These are phyloP conservation scores for Lichtheimia ramosa DNA, from an alignment of 371 early-diverging fungal genomes.

Conservation along the genomic window DNA sequence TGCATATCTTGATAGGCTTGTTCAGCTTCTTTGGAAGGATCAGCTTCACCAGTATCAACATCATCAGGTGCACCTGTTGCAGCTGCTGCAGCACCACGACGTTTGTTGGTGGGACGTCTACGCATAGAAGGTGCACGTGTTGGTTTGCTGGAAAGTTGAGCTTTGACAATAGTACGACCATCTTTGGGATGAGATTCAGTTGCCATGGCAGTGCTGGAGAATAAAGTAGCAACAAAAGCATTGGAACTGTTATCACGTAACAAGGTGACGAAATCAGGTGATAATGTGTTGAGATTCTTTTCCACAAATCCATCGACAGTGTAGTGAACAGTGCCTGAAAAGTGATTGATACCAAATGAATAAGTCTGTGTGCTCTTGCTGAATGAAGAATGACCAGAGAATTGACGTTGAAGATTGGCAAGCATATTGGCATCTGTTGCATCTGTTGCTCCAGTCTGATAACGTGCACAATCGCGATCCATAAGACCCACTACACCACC, in stretches of 20 bases:
- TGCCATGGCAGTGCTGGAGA: conserved; percentile 77
- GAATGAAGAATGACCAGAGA: conserved; percentile 30
- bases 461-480: conserved; percentile 52
- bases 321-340: conserved; percentile 69
- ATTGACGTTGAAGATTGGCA: conserved; percentile 35
- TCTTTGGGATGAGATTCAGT: conserved; percentile 84
- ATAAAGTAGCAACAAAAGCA: conserved; percentile 79
- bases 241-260: conserved; percentile 71
- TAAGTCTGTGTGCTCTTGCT: conserved; percentile 35
- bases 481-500: conserved; percentile 59
- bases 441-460: conserved; percentile 43
- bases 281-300: conserved; percentile 71
- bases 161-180: conserved; percentile 50
- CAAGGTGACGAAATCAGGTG: conserved; percentile 81
- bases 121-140: conserved; percentile 73
- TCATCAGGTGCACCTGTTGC: conserved; percentile 1
- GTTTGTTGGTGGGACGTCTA: conserved; percentile 38
- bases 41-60: conserved; percentile 19
- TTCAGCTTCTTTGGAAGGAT: conserved; percentile 39
- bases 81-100: background rate
- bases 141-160: conserved; percentile 63
- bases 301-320: conserved; percentile 69
- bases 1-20: conserved; percentile 51
- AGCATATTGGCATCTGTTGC: conserved; percentile 56
- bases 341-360: conserved; percentile 79